Evolutionary conservation across 2,329 filamentous ascomycete species (phyloP).

Genomic region (Thielaviopsis punctulata): DNA sequence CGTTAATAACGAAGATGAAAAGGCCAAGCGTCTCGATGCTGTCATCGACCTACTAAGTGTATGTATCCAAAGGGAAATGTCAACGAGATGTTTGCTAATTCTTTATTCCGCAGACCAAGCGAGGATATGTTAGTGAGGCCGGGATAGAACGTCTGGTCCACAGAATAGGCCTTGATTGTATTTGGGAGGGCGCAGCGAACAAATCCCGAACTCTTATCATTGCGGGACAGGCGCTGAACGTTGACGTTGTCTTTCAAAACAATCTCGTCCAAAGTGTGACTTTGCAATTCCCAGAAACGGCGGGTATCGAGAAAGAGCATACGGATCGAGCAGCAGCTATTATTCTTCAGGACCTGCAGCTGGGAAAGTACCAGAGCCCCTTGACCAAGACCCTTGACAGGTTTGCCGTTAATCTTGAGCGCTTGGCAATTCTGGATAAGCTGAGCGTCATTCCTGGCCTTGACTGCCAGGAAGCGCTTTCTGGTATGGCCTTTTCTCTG

Average conservation of each 20-base stretch:
- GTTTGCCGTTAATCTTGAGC: slow-evolving; percentile 56
- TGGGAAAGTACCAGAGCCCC: slow-evolving; percentile 40
- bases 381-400: slow-evolving; percentile 53
- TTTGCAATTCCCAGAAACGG: slow-evolving; percentile 44
- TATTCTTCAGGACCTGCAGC: slow-evolving; percentile 45
- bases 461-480: slow-evolving; percentile 62
- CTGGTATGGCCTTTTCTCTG: slow-evolving; percentile 55
- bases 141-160: slow-evolving; percentile 56
- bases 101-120: slow-evolving; percentile 21
- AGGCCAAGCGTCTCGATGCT: slow-evolving; percentile 33
- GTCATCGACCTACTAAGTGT: slow-evolving; percentile 35
- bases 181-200: slow-evolving; percentile 38
- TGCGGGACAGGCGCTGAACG: slow-evolving; percentile 40
- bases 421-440: slow-evolving; percentile 51
- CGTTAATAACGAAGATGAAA: slow-evolving; percentile 31
- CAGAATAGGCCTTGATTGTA: slow-evolving; percentile 45
- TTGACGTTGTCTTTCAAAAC: slow-evolving; percentile 45
- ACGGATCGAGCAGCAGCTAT: slow-evolving; percentile 46
- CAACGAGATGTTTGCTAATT: slow-evolving; percentile 7
- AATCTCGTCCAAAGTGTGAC: slow-evolving; percentile 45
- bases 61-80: slow-evolving; percentile 13
- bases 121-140: slow-evolving; percentile 54
- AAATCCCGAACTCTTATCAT: slow-evolving; percentile 41
- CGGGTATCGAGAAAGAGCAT: slow-evolving; percentile 40
- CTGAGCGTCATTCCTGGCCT: slow-evolving; percentile 51